Evolutionary conservation across 208 protist genomes (phyloP), one percentile per base, ranked within the genome.

Genomic region (Leishmania guyanensis): DNA sequence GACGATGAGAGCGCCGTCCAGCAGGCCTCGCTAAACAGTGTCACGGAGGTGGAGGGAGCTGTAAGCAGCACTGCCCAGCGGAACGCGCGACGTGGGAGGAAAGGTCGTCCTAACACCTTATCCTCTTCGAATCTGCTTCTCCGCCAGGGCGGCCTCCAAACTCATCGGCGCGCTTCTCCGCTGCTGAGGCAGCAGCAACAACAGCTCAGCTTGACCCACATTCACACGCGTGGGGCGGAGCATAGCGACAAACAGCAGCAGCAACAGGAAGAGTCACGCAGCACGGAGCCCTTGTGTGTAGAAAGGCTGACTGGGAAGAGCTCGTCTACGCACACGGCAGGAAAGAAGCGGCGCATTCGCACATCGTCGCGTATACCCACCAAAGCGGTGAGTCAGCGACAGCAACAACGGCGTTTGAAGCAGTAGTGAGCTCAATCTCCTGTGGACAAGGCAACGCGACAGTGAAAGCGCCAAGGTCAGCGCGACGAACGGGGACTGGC

Each of bases 161-260:
- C 6, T 33, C 16, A 3, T 5, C 72, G 51, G 33, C 33, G 6
- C n/a, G 33, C 72, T 4, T 76, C 72, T 14, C 53, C 48, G 51
- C n/a, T 54, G 8, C 72, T 56, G 72, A 56, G 51, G 46, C 72
- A 64, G n/a, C 72, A 58, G n/a, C 62, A 39, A 68, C 70, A 75
- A 4, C 70, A 36, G 50, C 46, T 75, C 6, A 46, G 29, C 53
- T 43, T 62, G 14, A 16, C n/a, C 16, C 39, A 56, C 58, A 51
- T 22, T n/a, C 54, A 17, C n/a, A 65, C 74, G 36, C 39, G 74
- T 77, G 51, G 60, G 17, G 26, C 22, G 51, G 72, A 62, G n/a
- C 51, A 58, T 9, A 46, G 22, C 72, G 2, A 48, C 72, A 56
- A 26, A n/a, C 72, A 76, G 29, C 50, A 64, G 51, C 72, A 58